These are phyloP conservation scores for Aspergillus nidulans DNA, from an alignment of 495 filamentous ascomycete species.

Conservation along the genomic window DNA sequence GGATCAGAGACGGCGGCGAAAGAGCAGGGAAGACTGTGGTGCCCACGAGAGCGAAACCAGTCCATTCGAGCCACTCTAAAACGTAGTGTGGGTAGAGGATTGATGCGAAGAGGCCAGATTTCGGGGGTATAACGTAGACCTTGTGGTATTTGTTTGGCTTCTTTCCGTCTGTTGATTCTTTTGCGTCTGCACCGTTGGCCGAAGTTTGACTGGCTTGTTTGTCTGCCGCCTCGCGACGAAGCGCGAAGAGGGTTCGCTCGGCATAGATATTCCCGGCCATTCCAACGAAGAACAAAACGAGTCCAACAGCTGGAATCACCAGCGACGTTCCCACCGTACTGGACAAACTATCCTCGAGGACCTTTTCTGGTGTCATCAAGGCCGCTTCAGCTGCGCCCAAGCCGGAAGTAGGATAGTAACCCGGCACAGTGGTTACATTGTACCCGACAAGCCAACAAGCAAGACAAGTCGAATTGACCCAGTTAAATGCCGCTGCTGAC, in stretches of 20 bases:
- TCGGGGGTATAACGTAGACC: slow-evolving; percentile 85
- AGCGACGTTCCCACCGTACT: background rate
- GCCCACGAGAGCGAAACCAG: slow-evolving; percentile 74
- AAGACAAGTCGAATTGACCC: slow-evolving; percentile 70
- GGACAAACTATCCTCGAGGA: background rate
- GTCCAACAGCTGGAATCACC: background rate
- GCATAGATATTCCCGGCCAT: slow-evolving; percentile 76
- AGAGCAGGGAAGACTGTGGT: slow-evolving; percentile 18
- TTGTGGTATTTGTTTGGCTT: slow-evolving; percentile 52
- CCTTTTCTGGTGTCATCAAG: background rate
- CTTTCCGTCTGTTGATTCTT: background rate
- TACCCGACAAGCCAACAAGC: slow-evolving; percentile 69
- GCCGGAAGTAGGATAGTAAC: background rate
- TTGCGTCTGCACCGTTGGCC: background rate
- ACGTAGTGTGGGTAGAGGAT: slow-evolving; percentile 92
- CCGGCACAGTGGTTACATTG: slow-evolving; percentile 34
- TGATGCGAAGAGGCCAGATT: slow-evolving; percentile 73
- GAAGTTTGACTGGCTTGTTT: slow-evolving; percentile 2
- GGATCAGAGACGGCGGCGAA: background rate
- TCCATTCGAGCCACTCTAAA: slow-evolving; percentile 95
- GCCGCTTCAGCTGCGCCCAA: background rate
- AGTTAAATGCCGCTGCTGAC: slow-evolving; percentile 64
- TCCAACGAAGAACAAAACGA: slow-evolving; percentile 57
- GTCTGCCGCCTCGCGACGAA: slow-evolving; percentile 54
- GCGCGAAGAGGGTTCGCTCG: slow-evolving; percentile 52